Evolutionary conservation across 179 eudicot species (phyloP).

Genomic region (Silene vulgaris): DNA sequence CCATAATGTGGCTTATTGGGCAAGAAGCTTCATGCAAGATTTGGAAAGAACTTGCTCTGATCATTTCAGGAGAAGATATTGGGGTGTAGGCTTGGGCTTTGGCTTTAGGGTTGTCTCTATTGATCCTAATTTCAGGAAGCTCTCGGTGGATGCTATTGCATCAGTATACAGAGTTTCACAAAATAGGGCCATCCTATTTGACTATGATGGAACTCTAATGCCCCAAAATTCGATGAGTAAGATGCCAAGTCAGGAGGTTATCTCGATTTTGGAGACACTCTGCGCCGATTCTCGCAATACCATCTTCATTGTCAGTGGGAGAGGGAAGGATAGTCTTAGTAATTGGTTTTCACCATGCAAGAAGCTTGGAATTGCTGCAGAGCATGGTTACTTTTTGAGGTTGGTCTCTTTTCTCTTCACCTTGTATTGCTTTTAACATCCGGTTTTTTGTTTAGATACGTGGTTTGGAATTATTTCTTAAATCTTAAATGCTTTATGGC

Average conservation of each 20-base stretch:
- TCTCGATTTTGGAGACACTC: conserved; percentile 54
- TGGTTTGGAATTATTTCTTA: neutral
- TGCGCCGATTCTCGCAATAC: conserved; percentile 57
- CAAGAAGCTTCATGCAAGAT: conserved; percentile 80
- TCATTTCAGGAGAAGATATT: conserved; percentile 68
- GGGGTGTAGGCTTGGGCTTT: conserved; percentile 84
- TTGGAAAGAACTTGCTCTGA: conserved; percentile 77
- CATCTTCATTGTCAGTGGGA: conserved; percentile 80
- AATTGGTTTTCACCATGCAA: conserved; percentile 66
- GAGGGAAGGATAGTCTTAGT: conserved; percentile 72
- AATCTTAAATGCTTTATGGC: neutral
- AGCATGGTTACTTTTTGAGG: conserved; percentile 87
- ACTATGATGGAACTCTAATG: conserved; percentile 84
- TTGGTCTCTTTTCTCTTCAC: conserved; percentile 21
- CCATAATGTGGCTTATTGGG: conserved; percentile 79
- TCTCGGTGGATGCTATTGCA: conserved; percentile 57
- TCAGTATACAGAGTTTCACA: conserved; percentile 53
- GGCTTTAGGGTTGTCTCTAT: conserved; percentile 81
- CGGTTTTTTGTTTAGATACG: neutral
- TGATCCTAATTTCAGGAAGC: conserved; percentile 79
- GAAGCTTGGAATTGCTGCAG: conserved; percentile 86
- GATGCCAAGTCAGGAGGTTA: conserved; percentile 57
- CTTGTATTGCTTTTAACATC: neutral
- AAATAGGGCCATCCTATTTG: conserved; percentile 71
- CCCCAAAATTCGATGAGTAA: conserved; percentile 56